Conservation (phyloP, 2,329 filamentous ascomycete genomes). For the Cladorrhinum sp. region DNA sequence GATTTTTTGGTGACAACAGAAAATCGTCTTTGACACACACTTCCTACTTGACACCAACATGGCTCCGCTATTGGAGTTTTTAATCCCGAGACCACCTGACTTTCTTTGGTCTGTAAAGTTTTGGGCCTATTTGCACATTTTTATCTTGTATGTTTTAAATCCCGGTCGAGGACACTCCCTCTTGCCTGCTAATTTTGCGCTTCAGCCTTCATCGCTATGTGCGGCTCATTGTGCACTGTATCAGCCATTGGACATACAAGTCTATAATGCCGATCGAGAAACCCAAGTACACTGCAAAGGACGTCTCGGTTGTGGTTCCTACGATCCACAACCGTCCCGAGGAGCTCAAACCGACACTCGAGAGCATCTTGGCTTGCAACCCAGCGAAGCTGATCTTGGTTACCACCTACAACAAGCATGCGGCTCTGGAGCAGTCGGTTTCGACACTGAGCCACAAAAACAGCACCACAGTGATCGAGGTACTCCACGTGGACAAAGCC, state of each 20-base stretch:
- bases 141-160: slow-evolving; percentile 43
- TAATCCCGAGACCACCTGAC: slow-evolving; percentile 30
- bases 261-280: slow-evolving; percentile 73
- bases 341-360: slow-evolving; percentile 76
- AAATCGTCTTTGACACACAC: background rate
- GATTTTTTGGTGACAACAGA: background rate
- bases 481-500: slow-evolving; percentile 76
- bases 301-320: slow-evolving; percentile 93
- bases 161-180: background rate
- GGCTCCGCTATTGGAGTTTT: slow-evolving; percentile 26
- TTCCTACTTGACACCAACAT: slow-evolving; percentile 19
- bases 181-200: slow-evolving; percentile 19
- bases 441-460: slow-evolving; percentile 46
- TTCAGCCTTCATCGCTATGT: slow-evolving; percentile 81
- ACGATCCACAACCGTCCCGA: slow-evolving; percentile 86
- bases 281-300: slow-evolving; percentile 72
- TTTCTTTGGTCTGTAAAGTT: slow-evolving; percentile 45
- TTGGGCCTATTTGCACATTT: slow-evolving; percentile 40
- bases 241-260: slow-evolving; percentile 83
- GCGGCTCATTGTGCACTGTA: slow-evolving; percentile 78
- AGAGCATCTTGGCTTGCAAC: slow-evolving; percentile 69
- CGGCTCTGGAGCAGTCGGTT: slow-evolving; percentile 64
- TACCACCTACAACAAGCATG: slow-evolving; percentile 77
- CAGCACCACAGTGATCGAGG: slow-evolving; percentile 54
- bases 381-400: slow-evolving; percentile 77